Base-by-base conservation (phyloP, 2,329 filamentous ascomycete species). In the Pseudogymnoascus sp. region DNA sequence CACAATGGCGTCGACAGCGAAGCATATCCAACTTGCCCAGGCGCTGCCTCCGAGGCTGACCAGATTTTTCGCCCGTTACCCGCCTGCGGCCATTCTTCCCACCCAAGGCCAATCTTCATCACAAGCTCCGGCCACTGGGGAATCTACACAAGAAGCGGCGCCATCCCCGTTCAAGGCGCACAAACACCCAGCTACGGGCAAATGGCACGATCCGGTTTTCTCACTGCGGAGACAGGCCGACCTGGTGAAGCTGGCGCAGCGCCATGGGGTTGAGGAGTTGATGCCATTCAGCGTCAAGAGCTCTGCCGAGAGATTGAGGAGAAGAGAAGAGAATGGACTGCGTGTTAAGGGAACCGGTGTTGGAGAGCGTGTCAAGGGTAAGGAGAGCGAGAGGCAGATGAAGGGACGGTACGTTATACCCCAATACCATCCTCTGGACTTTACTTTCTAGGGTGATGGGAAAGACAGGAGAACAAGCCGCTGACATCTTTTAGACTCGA, bases 361-460 rank as follows among this genome's bases (percentile, higher is more conserved):
- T 68, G 93, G 92, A 63, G 87, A 97, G 78, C 87, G 83, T 76
- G 93, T 97, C 74, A 99, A 97, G 88, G 94, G 94, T 75, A 93
- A 97, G 77, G 82, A 86, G 70, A 90, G 92, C 85, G 94, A 99
- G 81, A 85, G 94, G 73, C 89, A 88, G 71, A 80, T 97, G 79
- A 87, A 90, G 77, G 81, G 83, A 65, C 86, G 87, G 81, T 85
- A 85, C 66, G 84, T 80, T 61, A 62, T 65, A 13, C 44, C 35
- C n/a, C 27, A 33, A 55, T 55, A 35, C 29, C 27, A 55, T 21
- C 29, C 29, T 13, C 27, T 33, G n/a, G 48, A 13, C 29, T 33
- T 33, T n/a, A 33, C 29, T 17, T 55, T 35, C 44, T 33, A 35
- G 48, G 15, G 15, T 55, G 29, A 55, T 55, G 48, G 10, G 48